Base-by-base conservation (phyloP, 2,329 filamentous ascomycete species). In the Sporothrix globosa region DNA sequence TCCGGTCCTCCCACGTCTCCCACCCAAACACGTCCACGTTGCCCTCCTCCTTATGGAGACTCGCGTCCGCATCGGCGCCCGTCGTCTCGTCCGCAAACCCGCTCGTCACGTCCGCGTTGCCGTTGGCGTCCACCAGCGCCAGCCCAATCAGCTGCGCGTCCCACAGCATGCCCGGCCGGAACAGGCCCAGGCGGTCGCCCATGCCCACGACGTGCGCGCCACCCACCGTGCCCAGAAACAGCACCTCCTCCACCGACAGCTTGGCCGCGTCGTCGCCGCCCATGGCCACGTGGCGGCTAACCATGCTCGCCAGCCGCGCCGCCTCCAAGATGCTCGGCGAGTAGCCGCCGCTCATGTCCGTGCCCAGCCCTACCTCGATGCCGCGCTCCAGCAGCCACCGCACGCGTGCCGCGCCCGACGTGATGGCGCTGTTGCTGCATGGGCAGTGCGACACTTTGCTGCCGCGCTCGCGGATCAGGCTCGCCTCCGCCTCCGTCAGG, bases 301-400 rank as follows among this genome's bases (percentile, higher is more conserved):
- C 92, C 72, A 97, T 85, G 67, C 89, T 86, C 0, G 95, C 93
- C 76, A 96, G 92, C 17, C 94, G 82, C 56, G 90, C 92, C n/a
- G 92, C 90, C 74, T 96, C 92, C 0, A 98, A 85, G 11, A 98
- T 87, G 72, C 88, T 92, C 0, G 92, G 86, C 69, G 89, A 92
- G 78, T 95, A 97, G 0, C 96, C 96, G 2, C 95, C 96, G 75
- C 88, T 92, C 71, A 98, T 89, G 79, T 99, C 96, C 0, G 95
- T 98, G 0, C 96, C 96, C 0, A 99, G 82, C 0, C 96, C 95
- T 6, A 97, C 89, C 0, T 87, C 88, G 60, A 98, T 85, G 0
- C 92, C 93, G 68, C 86, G 85, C 27, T 93, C 86, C 68, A 97
- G 83, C 75, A 97, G 78, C 80, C 86, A 86, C 21, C 95, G 85